Evolutionary conservation across 257 asterid species (phyloP).

Genomic region (Osmanthus fragrans): DNA sequence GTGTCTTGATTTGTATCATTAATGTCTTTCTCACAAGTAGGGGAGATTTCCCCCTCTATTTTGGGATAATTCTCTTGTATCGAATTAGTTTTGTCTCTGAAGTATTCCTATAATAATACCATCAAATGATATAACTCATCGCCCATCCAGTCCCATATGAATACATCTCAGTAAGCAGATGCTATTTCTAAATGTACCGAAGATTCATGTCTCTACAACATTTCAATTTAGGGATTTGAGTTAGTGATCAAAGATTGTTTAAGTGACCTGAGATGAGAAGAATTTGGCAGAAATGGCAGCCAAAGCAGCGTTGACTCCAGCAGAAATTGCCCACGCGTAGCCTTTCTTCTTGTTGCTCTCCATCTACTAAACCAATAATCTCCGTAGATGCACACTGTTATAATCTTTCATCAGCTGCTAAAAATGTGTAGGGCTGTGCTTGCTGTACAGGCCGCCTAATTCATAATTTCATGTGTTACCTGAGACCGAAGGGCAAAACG

Average conservation of each 20-base stretch:
- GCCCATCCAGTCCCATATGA: background rate
- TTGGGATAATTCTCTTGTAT: background rate
- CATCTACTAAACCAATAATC: constrained; percentile 25
- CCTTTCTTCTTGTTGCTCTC: constrained; percentile 50
- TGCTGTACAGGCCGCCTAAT: too few species aligned
- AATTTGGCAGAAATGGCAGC: constrained; percentile 86
- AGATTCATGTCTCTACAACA: background rate
- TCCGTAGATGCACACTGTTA: too few species aligned
- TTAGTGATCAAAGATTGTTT: background rate
- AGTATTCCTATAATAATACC: background rate
- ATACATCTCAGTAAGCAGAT: background rate
- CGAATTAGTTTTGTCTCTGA: too few species aligned
- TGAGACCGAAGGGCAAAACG: background rate
- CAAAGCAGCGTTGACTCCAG: constrained; percentile 88
- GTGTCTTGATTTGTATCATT: background rate
- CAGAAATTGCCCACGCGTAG: constrained; percentile 73
- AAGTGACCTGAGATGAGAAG: constrained; percentile 62
- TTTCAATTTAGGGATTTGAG: background rate
- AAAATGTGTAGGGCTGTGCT: too few species aligned
- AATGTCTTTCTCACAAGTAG: background rate
- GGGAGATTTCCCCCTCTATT: background rate
- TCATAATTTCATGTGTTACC: too few species aligned
- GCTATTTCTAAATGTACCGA: background rate
- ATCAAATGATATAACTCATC: background rate
- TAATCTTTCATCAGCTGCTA: too few species aligned